These are phyloP conservation scores for Blastobotrys apis DNA, from an alignment of 1,139 yeast species.

Conservation along the genomic window DNA sequence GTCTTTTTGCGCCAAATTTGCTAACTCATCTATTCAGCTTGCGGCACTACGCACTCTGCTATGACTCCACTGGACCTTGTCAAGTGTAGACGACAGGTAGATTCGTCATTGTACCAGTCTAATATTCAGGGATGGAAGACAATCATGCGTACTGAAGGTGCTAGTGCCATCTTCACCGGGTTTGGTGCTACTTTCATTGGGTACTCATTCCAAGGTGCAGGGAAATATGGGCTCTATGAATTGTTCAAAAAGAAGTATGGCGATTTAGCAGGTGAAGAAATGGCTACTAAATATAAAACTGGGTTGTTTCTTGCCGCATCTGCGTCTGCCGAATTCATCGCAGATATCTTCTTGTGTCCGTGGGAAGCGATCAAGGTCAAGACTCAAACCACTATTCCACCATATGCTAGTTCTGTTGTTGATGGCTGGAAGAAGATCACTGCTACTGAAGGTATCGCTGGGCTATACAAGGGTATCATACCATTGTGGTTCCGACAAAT, in stretches of 20 bases:
- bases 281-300: constrained; percentile 64
- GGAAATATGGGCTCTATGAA: constrained; percentile 93
- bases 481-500: constrained; percentile 95
- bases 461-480: constrained; percentile 74
- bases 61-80: constrained; percentile 91
- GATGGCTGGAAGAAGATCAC: constrained; percentile 66
- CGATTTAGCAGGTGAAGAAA: constrained; percentile 60
- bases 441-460: constrained; percentile 67
- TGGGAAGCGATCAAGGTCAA: constrained; percentile 90
- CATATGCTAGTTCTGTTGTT: constrained; percentile 56
- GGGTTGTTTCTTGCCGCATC: constrained; percentile 75
- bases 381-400: constrained; percentile 90
- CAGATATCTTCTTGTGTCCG: constrained; percentile 86
- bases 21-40: constrained; percentile 56
- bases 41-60: constrained; percentile 93
- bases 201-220: constrained; percentile 92
- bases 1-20: background rate
- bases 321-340: constrained; percentile 89
- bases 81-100: constrained; percentile 87
- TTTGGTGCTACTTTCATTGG: constrained; percentile 88
- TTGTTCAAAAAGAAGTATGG: constrained; percentile 74
- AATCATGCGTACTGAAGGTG: constrained; percentile 67
- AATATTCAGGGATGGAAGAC: constrained; percentile 74
- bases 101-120: constrained; percentile 63
- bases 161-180: constrained; percentile 74